Base-by-base conservation (phyloP, 106 monocot species). In the Dioscorea alata region DNA sequence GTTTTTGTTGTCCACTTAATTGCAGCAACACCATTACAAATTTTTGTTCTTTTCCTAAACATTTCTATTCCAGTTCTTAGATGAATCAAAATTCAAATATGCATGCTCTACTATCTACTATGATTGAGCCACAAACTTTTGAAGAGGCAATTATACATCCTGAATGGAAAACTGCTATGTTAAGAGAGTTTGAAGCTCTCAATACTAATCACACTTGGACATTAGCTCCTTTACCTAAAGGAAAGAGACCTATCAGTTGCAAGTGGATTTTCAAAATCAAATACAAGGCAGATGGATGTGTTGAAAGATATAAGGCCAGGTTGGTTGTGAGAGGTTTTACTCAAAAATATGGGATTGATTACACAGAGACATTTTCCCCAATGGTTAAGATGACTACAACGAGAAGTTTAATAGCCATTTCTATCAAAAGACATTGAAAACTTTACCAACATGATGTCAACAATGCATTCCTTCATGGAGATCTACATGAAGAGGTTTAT, bases 401-500 rank as follows among this genome's bases (percentile, higher is more conserved):
- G 22, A 34, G 71, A 7, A 48, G 48, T 50, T 0, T 71, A 0
- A 5, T 60, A 24, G 12, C 16, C 7, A 24, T 49, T 25, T 48
- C 31, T 48, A 10, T 49, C 7, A 16, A 13, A 2, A 16, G 17
- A 13, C 0, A 67, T 12, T 67, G 51, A 50, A 12, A 13, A 23
- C 6, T 67, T 9, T 16, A 71, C 25, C 28, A 61, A 49, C 8
- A 49, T 6, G 48, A 60, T 25, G 7, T 34, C 3, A 34, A 34
- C 34, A 34, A 34, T 34, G 34, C 34, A 4, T 34, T 34, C 34
- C 34, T 34, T 34, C 8, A 71, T 42, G n/a, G 10, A 1, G 66
- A 66, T 23, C 50, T 66, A 12, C 49, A 50, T 23, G 69, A 69
- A 51, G 34, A 71, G 25, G 13, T 71, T 15, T 71, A 61, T 59